Percentiles rank a stretch among this genome's conserved stretches.
phyloP scores from a whole-genome alignment of 441 rosid genomes.

The Pelargonium cotyledonis region DNA sequence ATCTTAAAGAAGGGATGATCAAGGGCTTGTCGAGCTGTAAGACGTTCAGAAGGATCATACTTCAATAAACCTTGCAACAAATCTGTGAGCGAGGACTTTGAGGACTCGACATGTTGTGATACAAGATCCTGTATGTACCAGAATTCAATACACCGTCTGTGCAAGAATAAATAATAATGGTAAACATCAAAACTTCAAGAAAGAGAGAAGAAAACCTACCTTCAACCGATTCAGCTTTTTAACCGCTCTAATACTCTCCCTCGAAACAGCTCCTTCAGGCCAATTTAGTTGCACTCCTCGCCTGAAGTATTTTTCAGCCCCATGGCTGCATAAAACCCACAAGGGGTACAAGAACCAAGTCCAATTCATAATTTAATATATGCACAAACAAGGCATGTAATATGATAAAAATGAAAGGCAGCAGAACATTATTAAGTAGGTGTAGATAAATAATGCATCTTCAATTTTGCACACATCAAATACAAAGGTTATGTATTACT shows the following conservation, averaged over 20 bases:
- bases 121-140: constrained; percentile 51
- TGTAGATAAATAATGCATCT: no score
- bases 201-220: constrained; percentile 27
- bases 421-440: no score
- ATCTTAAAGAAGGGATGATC: constrained; percentile 64
- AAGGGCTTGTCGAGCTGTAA: constrained; percentile 72
- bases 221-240: constrained; percentile 66
- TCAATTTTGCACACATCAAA: no score
- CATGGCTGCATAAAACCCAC: constrained; percentile 37
- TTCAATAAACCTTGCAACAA: constrained; percentile 75
- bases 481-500: no score
- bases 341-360: neutral
- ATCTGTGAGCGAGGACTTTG: constrained; percentile 76
- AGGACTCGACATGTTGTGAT: constrained; percentile 89
- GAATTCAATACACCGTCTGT: neutral
- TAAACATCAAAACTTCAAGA: neutral
- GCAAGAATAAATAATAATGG: neutral
- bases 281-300: constrained; percentile 64
- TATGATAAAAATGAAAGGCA: no score
- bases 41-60: constrained; percentile 64
- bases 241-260: constrained; percentile 71
- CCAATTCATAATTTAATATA: neutral
- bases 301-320: constrained; percentile 64
- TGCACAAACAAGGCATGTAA: no score
- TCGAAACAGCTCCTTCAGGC: constrained; percentile 79